These are phyloP conservation scores for Trifolium pratense DNA, from an alignment of 306 rosid species.

Conservation along the genomic window DNA sequence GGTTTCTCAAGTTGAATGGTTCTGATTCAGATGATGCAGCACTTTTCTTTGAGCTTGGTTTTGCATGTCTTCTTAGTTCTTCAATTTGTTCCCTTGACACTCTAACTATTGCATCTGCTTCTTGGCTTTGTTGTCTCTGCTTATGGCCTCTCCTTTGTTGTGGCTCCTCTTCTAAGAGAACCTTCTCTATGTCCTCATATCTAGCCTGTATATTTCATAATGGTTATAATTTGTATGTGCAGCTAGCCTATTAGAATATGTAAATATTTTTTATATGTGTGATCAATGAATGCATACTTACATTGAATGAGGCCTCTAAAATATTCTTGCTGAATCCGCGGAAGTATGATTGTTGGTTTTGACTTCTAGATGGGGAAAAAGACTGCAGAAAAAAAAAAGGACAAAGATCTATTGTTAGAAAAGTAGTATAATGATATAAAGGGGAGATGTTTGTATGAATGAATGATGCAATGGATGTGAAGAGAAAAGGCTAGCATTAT, in stretches of 20 bases:
- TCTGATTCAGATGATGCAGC: not conserved
- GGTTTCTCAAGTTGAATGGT: constrained; percentile 45
- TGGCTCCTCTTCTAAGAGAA: constrained; percentile 5
- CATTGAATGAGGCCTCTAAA: constrained; percentile 45
- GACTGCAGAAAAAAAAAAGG: not conserved
- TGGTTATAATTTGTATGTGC: not conserved
- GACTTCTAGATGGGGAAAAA: constrained; percentile 19
- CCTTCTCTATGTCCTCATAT: constrained; percentile 34
- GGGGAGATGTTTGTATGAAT: not conserved
- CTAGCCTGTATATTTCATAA: constrained; percentile 6
- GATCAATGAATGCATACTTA: not conserved
- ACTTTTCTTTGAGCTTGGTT: constrained; percentile 18
- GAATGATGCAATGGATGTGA: not conserved
- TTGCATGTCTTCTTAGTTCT: constrained; percentile 28
- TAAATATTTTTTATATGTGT: no score
- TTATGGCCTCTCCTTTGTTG: not conserved
- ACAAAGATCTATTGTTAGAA: not conserved
- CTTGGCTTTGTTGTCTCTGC: constrained; percentile 14
- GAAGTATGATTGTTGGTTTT: constrained; percentile 35
- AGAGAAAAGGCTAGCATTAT: not conserved
- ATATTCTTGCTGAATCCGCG: constrained; percentile 36
- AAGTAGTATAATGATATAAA: not conserved
- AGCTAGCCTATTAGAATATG: no score
- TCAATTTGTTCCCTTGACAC: constrained; percentile 27
- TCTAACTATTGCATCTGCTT: constrained; percentile 38